phyloP scores from a whole-genome alignment of 2,329 filamentous ascomycete species.

The Monosporascus sp. region DNA sequence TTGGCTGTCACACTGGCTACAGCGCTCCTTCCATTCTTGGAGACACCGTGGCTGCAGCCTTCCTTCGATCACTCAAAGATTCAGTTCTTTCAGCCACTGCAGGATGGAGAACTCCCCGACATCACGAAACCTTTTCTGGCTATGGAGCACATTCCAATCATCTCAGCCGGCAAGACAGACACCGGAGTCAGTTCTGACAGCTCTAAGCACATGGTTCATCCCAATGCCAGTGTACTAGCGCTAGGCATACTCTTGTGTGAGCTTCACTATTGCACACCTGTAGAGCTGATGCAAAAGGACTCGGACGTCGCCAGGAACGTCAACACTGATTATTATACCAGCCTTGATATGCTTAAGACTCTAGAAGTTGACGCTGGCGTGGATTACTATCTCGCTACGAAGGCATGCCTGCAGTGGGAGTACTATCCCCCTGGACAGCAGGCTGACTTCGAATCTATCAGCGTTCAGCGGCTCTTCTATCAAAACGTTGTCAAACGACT shows the following conservation, averaged over 20 bases:
- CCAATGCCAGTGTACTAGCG: conserved; percentile 18
- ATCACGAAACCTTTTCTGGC: conserved; percentile 11
- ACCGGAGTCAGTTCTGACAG: conserved; percentile 8
- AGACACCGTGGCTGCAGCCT: no score
- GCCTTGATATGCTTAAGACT: conserved; percentile 18
- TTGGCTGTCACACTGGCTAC: no score
- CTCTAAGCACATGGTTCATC: conserved; percentile 22
- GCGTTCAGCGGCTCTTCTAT: conserved; percentile 23
- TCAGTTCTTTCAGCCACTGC: no score
- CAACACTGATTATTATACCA: conserved; percentile 20
- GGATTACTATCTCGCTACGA: conserved; percentile 24
- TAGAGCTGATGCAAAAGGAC: conserved; percentile 17
- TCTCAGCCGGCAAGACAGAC: conserved; percentile 5
- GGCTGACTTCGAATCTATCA: conserved; percentile 16
- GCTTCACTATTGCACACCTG: conserved; percentile 23
- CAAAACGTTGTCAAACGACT: conserved; percentile 24
- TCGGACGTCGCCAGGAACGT: conserved; percentile 13
- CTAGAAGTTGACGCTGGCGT: conserved; percentile 19
- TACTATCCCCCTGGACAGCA: conserved; percentile 16
- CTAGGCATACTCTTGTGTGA: conserved; percentile 24
- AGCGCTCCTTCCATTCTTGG: no score
- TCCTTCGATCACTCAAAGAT: no score
- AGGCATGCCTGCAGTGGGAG: conserved; percentile 20
- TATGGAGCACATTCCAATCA: conserved; percentile 8
- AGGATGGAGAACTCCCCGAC: conserved; percentile 6